phyloP scores from a whole-genome alignment of 192 early-diverging fungal genomes.

The Helicostylum pulchrum region DNA sequence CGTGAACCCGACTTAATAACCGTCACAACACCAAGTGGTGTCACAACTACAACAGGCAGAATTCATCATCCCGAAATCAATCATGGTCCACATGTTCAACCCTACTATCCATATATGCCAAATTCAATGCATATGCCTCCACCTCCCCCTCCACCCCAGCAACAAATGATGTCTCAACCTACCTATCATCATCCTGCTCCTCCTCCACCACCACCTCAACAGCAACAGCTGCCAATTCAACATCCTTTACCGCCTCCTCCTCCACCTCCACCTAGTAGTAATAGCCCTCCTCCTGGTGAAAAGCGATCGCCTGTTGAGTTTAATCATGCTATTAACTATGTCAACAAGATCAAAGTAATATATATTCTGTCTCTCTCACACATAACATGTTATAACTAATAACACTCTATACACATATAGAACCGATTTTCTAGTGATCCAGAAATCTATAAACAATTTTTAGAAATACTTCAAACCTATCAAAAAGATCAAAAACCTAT shows the following conservation, averaged over 20 bases:
- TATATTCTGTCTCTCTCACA: not conserved
- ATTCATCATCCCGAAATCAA: not conserved
- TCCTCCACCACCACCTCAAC: constrained; percentile 16
- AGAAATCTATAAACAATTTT: constrained; percentile 95
- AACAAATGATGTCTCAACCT: not conserved
- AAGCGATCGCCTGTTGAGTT: constrained; percentile 88
- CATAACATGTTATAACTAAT: not conserved
- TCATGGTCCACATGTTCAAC: not conserved
- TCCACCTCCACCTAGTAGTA: constrained; percentile 17
- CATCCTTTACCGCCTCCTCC: constrained; percentile 17
- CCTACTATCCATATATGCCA: not conserved
- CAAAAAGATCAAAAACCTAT: constrained; percentile 96
- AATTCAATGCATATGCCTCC: constrained; percentile 16
- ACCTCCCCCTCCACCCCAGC: constrained; percentile 18
- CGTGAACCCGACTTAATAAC: constrained; percentile 70
- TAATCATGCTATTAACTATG: constrained; percentile 98
- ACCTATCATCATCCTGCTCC: constrained; percentile 7
- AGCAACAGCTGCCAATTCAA: not conserved
- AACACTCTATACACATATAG: constrained; percentile 35
- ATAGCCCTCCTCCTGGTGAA: constrained; percentile 35
- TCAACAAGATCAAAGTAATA: constrained; percentile 95
- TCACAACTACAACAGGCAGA: constrained; percentile 48
- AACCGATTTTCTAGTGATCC: constrained; percentile 90
- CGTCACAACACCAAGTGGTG: constrained; percentile 85
- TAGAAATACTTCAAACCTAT: constrained; percentile 97